Evolutionary conservation across 441 rosid genomes (phyloP), one percentile per base, ranked within the genome.

Genomic region (Arabidopsis hybrid): DNA sequence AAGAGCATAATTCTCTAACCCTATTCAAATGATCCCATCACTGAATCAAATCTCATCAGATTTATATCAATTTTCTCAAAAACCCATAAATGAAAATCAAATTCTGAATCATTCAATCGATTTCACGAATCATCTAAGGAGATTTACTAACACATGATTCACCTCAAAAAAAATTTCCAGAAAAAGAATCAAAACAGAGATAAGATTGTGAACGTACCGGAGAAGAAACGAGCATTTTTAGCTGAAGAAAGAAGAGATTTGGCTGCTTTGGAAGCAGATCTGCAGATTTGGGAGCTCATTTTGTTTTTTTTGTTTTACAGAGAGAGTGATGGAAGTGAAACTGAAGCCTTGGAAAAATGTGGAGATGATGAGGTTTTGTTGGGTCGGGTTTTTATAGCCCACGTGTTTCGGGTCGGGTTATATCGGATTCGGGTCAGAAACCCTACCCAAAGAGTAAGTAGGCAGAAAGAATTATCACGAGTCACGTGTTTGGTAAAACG

Each of bases 191-290:
- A 39, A 62, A 7, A 51, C 5, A 38, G 26, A 53, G 21, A 43
- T 59, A 6, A 12, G 43, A 51, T 7, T 0, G 11, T 0, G 1
- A 43, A 69, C 35, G 11, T 81, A 92, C 97, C 97, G n/a, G 97
- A 82, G 96, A 74, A 88, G 70, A 84, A 80, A 43, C 91, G 86
- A 49, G 92, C 73, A 81, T 71, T 79, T 82, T 86, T 92, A 40
- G 97, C 75, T 58, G 94, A 91, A 5, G 88, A 76, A 67, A 86
- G 89, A 77, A 91, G 83, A 76, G 97, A 84, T 83, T 88, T 86
- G 13, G 91, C 87, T 47, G 92, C 93, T 77, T 80, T 86, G 53
- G 93, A 88, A 80, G 88, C 93, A 76, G 95, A 91, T 87, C 95
- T 89, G 85, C 63, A 78, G 59, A 89, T 81, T 80, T 82, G 92